phyloP scores from a whole-genome alignment of 371 early-diverging fungal species.

The Nematocida parisii region DNA sequence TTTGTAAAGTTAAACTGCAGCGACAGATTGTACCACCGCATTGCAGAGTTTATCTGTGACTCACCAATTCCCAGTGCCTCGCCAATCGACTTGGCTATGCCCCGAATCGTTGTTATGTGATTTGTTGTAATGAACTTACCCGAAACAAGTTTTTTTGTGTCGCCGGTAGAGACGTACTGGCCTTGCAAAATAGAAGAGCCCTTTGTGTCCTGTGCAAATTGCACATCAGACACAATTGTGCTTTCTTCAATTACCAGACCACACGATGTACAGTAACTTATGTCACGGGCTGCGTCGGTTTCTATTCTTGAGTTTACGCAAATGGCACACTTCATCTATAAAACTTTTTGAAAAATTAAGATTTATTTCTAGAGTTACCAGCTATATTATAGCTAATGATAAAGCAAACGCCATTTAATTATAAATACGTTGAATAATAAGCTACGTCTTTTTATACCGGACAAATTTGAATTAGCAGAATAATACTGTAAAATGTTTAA shows the following conservation, averaged over 20 bases:
- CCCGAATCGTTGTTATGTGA: constrained; percentile 26
- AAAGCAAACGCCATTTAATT: no score
- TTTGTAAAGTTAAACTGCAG: constrained; percentile 82
- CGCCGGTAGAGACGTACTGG: constrained; percentile 62
- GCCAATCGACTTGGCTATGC: constrained; percentile 47
- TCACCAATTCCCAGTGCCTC: constrained; percentile 71
- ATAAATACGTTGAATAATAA: no score
- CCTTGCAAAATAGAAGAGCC: constrained; percentile 65
- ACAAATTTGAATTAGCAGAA: no score
- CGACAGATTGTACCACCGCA: constrained; percentile 85
- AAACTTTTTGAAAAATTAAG: constrained; percentile 31
- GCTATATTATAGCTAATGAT: not conserved
- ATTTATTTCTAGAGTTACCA: not conserved
- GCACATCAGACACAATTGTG: constrained; percentile 83
- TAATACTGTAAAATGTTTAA: not conserved
- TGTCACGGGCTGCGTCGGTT: constrained; percentile 65
- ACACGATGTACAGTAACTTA: constrained; percentile 68
- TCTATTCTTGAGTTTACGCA: constrained; percentile 63
- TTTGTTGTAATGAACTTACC: constrained; percentile 50
- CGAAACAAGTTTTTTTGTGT: constrained; percentile 50
- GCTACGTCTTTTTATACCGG: no score
- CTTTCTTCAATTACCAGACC: constrained; percentile 85
- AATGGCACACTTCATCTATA: constrained; percentile 62
- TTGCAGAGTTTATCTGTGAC: constrained; percentile 78
- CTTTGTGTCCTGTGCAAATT: constrained; percentile 77